Percentiles rank a stretch among this genome's conserved stretches.
Evolutionary conservation across 1,139 yeast species (phyloP).

Genomic region (Scheffersomyces insectosa): DNA sequence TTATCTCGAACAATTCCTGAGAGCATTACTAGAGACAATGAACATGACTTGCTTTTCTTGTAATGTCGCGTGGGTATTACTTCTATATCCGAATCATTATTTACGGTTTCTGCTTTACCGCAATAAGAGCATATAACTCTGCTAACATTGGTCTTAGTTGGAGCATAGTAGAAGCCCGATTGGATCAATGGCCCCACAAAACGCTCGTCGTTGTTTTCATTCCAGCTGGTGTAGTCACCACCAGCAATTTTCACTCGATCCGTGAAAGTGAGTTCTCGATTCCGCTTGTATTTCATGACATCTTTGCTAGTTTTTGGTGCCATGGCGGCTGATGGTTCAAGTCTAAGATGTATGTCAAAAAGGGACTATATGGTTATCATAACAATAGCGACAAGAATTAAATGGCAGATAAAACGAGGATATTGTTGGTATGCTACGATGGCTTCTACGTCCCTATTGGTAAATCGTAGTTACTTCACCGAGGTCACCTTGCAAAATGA

Average conservation of each 20-base stretch:
- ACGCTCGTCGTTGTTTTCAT: conserved; percentile 34
- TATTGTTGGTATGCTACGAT: no score
- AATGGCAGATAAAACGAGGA: background rate
- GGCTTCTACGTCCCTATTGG: no score
- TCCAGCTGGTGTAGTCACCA: conserved; percentile 20
- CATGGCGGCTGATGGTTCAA: conserved; percentile 6
- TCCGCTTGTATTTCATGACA: conserved; percentile 15
- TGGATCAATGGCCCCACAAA: conserved; percentile 50
- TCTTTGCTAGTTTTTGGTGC: conserved; percentile 12
- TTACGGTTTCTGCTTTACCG: conserved; percentile 39
- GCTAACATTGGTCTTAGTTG: conserved; percentile 47
- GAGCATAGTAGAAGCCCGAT: conserved; percentile 71
- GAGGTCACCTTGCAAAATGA: no score
- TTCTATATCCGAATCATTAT: conserved; percentile 28
- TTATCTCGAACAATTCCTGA: conserved; percentile 13
- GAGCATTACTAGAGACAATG: conserved; percentile 29
- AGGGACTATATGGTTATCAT: background rate
- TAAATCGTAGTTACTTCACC: no score
- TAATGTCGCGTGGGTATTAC: conserved; percentile 48
- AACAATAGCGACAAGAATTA: background rate
- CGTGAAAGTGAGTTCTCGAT: conserved; percentile 30
- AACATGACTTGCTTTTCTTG: conserved; percentile 24
- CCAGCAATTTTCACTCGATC: conserved; percentile 7
- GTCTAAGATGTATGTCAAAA: conserved; percentile 1
- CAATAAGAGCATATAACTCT: conserved; percentile 66